Percentiles rank a stretch among this genome's conserved stretches.
These are phyloP conservation scores for Herpetomonas tarakana DNA, from an alignment of 208 protist species.

Conservation along the genomic window DNA sequence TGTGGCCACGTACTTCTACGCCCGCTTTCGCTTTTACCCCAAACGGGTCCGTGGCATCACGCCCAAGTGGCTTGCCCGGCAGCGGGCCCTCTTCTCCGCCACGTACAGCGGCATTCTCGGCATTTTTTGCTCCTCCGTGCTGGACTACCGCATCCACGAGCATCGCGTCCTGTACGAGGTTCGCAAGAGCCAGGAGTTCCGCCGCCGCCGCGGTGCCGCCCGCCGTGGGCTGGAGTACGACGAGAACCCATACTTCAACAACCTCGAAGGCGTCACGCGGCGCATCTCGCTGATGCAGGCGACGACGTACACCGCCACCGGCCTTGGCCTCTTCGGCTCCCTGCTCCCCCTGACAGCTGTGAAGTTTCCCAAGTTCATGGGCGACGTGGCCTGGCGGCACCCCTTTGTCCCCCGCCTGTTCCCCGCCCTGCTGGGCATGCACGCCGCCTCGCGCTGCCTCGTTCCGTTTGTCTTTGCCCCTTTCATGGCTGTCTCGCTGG, in stretches of 20 bases:
- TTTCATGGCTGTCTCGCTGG: constrained; percentile 58
- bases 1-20: constrained; percentile 70
- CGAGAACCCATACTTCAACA: constrained; percentile 74
- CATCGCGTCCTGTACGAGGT: constrained; percentile 81
- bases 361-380: constrained; percentile 87
- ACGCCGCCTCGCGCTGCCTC: constrained; percentile 73
- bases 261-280: constrained; percentile 68
- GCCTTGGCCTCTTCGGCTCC: constrained; percentile 43
- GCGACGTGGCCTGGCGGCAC: constrained; percentile 82
- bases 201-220: constrained; percentile 63
- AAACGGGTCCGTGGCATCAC: constrained; percentile 73
- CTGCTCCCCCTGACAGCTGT: constrained; percentile 67
- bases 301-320: constrained; percentile 54
- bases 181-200: constrained; percentile 66
- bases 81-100: constrained; percentile 77
- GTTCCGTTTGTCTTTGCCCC: constrained; percentile 84
- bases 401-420: constrained; percentile 85
- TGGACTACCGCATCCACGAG: constrained; percentile 78
- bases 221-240: constrained; percentile 55
- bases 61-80: constrained; percentile 71
- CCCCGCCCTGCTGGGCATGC: constrained; percentile 76
- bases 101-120: constrained; percentile 65
- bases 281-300: constrained; percentile 71
- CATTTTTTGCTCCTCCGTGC: constrained; percentile 55
- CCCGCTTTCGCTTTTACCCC: constrained; percentile 77